Conservation (phyloP, 305 asterid genomes). For the Solanum hybrid region DNA sequence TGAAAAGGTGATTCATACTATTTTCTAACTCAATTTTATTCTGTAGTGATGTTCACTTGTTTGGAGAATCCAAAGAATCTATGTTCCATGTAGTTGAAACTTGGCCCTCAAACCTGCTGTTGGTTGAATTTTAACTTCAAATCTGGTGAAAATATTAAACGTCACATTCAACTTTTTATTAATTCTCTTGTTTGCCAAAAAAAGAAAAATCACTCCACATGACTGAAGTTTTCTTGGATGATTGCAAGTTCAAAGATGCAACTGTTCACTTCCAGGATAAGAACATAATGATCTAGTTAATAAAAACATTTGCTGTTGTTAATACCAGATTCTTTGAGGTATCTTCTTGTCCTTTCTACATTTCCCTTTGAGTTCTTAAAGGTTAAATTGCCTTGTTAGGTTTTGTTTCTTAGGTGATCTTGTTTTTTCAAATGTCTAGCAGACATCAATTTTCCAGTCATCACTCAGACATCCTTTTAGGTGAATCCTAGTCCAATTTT, state of each 20-base stretch:
- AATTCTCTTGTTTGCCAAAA: background rate
- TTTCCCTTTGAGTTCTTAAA: no score
- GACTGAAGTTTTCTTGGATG: background rate
- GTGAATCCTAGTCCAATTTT: background rate
- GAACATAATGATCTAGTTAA: background rate
- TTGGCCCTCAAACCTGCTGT: background rate
- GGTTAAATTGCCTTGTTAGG: no score
- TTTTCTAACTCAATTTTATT: background rate
- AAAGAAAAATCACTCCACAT: background rate
- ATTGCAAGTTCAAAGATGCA: background rate
- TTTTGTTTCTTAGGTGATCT: background rate
- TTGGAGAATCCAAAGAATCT: background rate
- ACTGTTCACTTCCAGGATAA: background rate
- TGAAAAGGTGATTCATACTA: constrained; percentile 16
- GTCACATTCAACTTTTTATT: background rate
- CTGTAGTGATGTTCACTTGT: background rate
- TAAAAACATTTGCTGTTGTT: background rate
- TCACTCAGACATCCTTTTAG: background rate
- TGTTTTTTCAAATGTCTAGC: background rate
- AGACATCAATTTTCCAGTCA: background rate
- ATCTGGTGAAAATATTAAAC: background rate
- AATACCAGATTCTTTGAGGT: background rate
- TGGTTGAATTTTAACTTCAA: background rate
- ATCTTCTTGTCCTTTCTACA: no score
- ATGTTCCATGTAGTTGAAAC: background rate